A percentile compares a stretch with the other conserved stretches of the same genome.
Conservation (phyloP, 495 filamentous ascomycete genomes). For the Neurospora sp. region DNA sequence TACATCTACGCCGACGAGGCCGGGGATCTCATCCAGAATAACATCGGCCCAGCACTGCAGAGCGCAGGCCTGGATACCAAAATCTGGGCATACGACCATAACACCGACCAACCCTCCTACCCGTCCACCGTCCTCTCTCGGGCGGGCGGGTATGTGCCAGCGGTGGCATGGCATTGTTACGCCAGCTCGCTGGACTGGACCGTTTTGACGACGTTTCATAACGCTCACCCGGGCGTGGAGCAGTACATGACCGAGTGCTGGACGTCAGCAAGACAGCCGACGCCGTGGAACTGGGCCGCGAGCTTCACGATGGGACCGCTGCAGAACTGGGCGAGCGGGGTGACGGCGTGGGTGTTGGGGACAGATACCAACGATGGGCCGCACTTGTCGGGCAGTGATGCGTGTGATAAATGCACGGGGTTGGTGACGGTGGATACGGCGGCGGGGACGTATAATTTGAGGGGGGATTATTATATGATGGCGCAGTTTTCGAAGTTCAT, state of each 20-base stretch:
- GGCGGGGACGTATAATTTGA: conserved; percentile 32
- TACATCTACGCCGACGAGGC: conserved; percentile 42
- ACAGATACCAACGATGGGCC: conserved; percentile 42
- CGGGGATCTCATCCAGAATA: conserved; percentile 35
- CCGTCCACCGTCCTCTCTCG: conserved; percentile 37
- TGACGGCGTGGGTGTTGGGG: conserved; percentile 44
- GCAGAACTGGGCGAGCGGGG: conserved; percentile 46
- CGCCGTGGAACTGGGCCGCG: conserved; percentile 39
- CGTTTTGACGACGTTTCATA: conserved; percentile 39
- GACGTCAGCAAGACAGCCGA: conserved; percentile 27
- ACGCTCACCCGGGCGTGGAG: conserved; percentile 30
- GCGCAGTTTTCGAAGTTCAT: conserved; percentile 50
- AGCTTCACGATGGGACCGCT: conserved; percentile 47
- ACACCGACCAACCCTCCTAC: conserved; percentile 40
- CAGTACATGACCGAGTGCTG: conserved; percentile 56
- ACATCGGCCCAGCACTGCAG: conserved; percentile 37
- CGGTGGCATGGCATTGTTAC: conserved; percentile 50
- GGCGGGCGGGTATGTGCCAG: conserved; percentile 33
- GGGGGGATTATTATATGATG: conserved; percentile 46
- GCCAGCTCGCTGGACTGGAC: conserved; percentile 37
- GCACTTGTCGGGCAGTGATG: conserved; percentile 36
- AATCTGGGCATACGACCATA: conserved; percentile 49
- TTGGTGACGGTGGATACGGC: conserved; percentile 35
- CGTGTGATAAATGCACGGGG: conserved; percentile 38
- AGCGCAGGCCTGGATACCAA: conserved; percentile 31